Conservation (phyloP, 116 monocot genomes). For the Iris pallida region DNA sequence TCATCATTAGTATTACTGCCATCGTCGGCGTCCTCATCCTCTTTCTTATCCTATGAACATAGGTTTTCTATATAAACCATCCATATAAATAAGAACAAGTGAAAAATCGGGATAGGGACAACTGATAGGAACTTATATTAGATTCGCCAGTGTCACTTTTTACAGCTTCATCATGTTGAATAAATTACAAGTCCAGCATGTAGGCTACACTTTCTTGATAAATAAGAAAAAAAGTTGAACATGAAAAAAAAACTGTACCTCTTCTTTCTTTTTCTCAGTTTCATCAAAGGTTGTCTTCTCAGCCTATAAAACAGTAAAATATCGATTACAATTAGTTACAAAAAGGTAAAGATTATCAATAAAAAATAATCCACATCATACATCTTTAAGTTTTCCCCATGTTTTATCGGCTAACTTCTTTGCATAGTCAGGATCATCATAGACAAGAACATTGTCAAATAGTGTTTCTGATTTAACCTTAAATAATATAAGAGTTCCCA, state of each 20-base stretch:
- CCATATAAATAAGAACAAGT: neutral
- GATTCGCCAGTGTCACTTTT: constrained; percentile 34
- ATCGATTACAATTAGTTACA: neutral
- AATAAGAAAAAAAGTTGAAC: neutral
- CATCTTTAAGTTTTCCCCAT: constrained; percentile 17
- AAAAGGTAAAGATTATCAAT: neutral
- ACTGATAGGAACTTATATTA: constrained; percentile 21
- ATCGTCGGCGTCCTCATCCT: constrained; percentile 1
- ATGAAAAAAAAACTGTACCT: constrained; percentile 15
- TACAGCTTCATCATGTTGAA: constrained; percentile 30
- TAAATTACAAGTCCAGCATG: neutral
- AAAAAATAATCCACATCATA: neutral
- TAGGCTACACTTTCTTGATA: neutral
- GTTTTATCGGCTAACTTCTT: constrained; percentile 20
- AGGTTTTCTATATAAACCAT: neutral
- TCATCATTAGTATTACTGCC: constrained; percentile 7
- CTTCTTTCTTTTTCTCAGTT: constrained; percentile 52
- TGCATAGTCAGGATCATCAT: constrained; percentile 24
- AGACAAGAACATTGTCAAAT: constrained; percentile 26
- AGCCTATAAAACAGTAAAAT: constrained; percentile 24
- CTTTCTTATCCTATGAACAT: constrained; percentile 28
- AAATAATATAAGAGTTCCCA: neutral
- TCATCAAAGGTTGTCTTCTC: constrained; percentile 66
- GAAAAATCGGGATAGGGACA: neutral
- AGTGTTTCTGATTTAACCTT: constrained; percentile 31